Percentiles rank a stretch among this genome's conserved stretches.
These are phyloP conservation scores for Crithidia acanthocephali DNA, from an alignment of 208 protist species.

Conservation along the genomic window DNA sequence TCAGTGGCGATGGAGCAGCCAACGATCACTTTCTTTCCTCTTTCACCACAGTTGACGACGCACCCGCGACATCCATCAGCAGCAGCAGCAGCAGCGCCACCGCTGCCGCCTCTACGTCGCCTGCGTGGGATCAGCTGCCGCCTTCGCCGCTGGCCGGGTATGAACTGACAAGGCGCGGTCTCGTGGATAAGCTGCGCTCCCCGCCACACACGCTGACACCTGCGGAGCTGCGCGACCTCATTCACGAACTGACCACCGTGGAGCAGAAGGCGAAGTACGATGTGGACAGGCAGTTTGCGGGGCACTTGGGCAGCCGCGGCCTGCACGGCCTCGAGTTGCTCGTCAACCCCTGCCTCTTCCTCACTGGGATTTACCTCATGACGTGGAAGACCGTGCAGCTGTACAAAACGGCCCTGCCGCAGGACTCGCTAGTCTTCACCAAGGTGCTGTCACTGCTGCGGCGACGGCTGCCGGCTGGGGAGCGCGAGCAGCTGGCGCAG, in stretches of 20 bases:
- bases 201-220: conserved; percentile 46
- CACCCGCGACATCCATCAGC: conserved; percentile 7
- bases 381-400: conserved; percentile 70
- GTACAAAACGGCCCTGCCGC: conserved; percentile 63
- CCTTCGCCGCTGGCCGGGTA: conserved; percentile 74
- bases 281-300: conserved; percentile 57
- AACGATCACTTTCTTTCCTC: neutral
- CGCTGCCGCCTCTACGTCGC: neutral
- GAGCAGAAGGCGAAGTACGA: conserved; percentile 72
- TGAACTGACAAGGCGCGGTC: conserved; percentile 42
- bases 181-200: conserved; percentile 46
- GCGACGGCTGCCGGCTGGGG: conserved; percentile 37
- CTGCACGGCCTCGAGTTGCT: conserved; percentile 63
- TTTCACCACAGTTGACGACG: neutral
- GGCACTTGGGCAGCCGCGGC: conserved; percentile 53
- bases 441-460: conserved; percentile 40
- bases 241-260: conserved; percentile 57
- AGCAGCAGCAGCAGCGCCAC: neutral
- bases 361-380: conserved; percentile 70
- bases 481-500: conserved; percentile 67
- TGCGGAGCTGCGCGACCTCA: conserved; percentile 47
- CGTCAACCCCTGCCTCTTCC: conserved; percentile 63
- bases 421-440: conserved; percentile 66
- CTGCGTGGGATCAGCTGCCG: conserved; percentile 36
- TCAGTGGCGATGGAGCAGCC: neutral